These are phyloP conservation scores for Paraphoma sp. DNA, from an alignment of 2,329 filamentous ascomycete species.

Conservation along the genomic window DNA sequence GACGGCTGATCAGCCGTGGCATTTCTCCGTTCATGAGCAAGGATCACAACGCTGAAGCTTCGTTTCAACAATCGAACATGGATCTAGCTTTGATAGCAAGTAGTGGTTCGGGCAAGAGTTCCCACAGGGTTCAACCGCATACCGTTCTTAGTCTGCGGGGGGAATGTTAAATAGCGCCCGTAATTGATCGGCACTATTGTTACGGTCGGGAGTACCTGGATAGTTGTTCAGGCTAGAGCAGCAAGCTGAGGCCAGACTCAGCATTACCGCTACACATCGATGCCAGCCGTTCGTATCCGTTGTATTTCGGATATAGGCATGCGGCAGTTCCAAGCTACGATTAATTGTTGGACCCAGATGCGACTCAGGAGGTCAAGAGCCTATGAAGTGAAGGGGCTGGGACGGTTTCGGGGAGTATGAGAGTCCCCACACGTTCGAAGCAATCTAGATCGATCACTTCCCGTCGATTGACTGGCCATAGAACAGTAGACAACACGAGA, in stretches of 20 bases:
- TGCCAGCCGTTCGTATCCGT: neutral
- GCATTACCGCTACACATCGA: neutral
- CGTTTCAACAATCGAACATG: too few species aligned
- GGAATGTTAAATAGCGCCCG: neutral
- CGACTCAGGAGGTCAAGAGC: neutral
- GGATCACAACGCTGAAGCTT: neutral
- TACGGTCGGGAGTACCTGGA: neutral
- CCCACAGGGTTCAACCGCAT: neutral
- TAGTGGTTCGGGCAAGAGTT: neutral
- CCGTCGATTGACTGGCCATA: neutral
- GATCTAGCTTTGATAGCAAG: too few species aligned
- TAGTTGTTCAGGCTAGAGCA: neutral
- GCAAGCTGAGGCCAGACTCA: neutral
- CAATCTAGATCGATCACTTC: neutral
- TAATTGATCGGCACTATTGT: neutral
- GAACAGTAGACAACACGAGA: neutral
- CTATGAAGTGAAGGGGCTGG: neutral
- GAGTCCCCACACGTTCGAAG: neutral
- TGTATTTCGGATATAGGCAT: neutral
- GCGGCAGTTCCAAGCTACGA: neutral
- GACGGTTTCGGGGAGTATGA: neutral
- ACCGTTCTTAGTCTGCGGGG: neutral
- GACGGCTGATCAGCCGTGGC: neutral
- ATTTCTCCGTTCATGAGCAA: neutral
- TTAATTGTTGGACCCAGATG: neutral